Evolutionary conservation across 768 basidiomycete species (phyloP).

Genomic region (Pleurotus eryngii): DNA sequence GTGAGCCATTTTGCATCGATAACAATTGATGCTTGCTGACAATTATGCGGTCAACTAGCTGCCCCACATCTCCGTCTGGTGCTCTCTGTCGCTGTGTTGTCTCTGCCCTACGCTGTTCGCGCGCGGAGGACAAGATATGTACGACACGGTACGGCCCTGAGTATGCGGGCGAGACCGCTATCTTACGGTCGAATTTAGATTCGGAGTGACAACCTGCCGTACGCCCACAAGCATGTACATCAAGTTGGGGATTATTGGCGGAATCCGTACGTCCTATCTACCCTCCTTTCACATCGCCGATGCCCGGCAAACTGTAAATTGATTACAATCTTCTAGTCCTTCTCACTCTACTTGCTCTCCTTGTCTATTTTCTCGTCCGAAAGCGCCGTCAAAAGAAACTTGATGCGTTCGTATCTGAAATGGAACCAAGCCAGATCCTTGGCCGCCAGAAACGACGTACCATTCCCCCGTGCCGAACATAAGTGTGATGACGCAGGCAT

Average conservation of each 20-base stretch:
- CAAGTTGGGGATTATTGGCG: background rate
- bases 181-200: background rate
- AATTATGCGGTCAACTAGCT: background rate
- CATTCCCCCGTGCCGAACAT: background rate
- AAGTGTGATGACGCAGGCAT: background rate
- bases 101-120: background rate
- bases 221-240: background rate
- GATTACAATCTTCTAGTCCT: background rate
- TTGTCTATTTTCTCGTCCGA: background rate
- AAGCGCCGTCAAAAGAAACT: background rate
- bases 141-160: background rate
- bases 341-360: background rate
- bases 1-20: background rate
- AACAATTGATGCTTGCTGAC: background rate
- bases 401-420: conserved; percentile 1
- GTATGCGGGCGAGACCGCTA: background rate
- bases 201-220: background rate
- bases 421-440: conserved; percentile 6
- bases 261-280: background rate
- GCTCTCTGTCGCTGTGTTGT: background rate
- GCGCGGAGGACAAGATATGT: conserved; percentile 3
- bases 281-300: background rate
- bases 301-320: background rate
- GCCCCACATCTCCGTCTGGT: background rate
- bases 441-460: conserved; percentile 1